Percentiles rank a stretch among this genome's conserved stretches.
Conservation (phyloP, 1,284 basidiomycete genomes). For the Rhodotorula glutinis region DNA sequence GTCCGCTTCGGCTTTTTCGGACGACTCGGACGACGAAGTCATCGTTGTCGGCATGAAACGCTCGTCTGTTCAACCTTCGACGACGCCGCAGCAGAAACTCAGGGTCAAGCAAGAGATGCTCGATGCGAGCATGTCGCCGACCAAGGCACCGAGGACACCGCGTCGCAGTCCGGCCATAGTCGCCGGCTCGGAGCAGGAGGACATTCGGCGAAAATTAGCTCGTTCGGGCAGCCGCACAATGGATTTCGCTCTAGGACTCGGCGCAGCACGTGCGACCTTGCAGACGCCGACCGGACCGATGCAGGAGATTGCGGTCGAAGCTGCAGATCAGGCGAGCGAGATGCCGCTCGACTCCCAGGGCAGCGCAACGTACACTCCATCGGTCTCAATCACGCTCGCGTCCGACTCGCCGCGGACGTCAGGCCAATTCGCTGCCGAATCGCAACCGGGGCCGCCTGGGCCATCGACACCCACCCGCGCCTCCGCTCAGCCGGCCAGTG, state of each 20-base stretch:
- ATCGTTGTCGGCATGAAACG: not conserved
- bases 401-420: not conserved
- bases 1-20: not conserved
- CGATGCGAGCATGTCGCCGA: no score
- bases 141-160: no score
- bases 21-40: constrained; percentile 6
- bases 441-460: not conserved
- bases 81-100: not conserved
- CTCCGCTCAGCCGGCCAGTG: no score
- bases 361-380: not conserved
- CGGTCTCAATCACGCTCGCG: not conserved
- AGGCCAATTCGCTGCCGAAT: not conserved
- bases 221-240: no score
- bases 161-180: no score
- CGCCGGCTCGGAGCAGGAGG: no score
- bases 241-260: no score
- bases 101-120: not conserved
- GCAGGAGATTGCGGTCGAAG: no score
- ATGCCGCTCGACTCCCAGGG: not conserved
- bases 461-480: not conserved
- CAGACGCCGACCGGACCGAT: no score
- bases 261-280: no score
- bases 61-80: not conserved
- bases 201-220: no score
- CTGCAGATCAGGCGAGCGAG: not conserved